These are phyloP conservation scores for Tulasnella sp. DNA, from an alignment of 768 basidiomycete species.

Conservation along the genomic window DNA sequence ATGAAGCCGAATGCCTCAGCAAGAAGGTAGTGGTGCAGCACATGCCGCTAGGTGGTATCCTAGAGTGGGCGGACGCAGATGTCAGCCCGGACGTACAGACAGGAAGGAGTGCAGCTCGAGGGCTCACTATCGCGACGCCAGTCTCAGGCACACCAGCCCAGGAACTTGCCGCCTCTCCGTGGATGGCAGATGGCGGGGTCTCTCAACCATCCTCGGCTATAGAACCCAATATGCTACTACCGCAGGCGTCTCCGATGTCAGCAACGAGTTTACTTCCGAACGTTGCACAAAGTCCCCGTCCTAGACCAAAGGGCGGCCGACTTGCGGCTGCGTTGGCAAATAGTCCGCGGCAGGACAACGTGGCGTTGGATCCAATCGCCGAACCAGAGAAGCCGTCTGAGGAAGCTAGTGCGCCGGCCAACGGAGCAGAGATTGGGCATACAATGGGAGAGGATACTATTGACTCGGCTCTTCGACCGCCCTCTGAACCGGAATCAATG, in stretches of 20 bases:
- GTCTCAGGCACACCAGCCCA: too few relatives aligned
- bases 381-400: neutral
- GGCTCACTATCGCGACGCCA: too few relatives aligned
- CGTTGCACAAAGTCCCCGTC: too few relatives aligned
- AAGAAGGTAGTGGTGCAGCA: constrained; percentile 98
- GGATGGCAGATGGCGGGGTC: too few relatives aligned
- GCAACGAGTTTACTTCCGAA: too few relatives aligned
- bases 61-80: constrained; percentile 46
- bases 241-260: too few relatives aligned
- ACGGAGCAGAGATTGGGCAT: neutral
- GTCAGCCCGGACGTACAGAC: neutral
- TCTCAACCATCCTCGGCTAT: too few relatives aligned
- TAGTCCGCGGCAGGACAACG: neutral
- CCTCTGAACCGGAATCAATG: neutral
- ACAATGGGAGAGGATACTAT: neutral
- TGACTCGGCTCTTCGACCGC: neutral
- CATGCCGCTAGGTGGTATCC: constrained; percentile 69
- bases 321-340: neutral
- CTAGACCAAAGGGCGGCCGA: constrained; percentile 6
- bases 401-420: neutral
- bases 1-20: constrained; percentile 85
- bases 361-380: neutral
- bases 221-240: too few relatives aligned
- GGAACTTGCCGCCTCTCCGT: too few relatives aligned
- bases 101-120: too few relatives aligned